Conservation (phyloP, 768 basidiomycete species). For the Hericium erinaceus region DNA sequence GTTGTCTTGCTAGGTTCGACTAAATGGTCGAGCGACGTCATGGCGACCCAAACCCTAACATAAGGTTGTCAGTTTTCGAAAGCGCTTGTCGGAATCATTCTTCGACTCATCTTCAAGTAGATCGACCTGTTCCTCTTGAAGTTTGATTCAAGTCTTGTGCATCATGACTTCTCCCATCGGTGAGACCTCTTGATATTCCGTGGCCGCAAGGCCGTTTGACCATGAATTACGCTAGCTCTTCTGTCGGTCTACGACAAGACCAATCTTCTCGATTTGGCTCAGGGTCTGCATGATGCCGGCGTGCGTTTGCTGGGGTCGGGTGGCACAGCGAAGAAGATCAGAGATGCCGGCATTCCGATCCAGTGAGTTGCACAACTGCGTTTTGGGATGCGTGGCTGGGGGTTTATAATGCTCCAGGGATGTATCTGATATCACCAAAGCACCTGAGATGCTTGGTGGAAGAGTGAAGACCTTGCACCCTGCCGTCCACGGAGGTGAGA, state of each 20-base stretch:
- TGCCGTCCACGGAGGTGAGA: conserved; percentile 88
- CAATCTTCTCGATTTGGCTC: conserved; percentile 79
- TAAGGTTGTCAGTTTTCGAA: too few relatives aligned
- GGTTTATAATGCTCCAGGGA: conserved; percentile 50
- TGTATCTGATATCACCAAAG: conserved; percentile 94
- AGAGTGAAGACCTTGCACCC: conserved; percentile 98
- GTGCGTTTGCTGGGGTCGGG: conserved; percentile 90
- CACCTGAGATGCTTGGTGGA: conserved; percentile 98
- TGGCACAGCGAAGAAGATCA: conserved; percentile 95
- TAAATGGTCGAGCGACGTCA: too few relatives aligned
- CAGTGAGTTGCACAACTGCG: conserved; percentile 45
- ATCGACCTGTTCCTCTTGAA: not conserved
- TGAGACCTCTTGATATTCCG: conserved; percentile 7
- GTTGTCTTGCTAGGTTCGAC: too few relatives aligned
- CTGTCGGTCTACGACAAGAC: conserved; percentile 97
- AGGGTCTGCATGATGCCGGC: conserved; percentile 71
- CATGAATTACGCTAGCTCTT: conserved; percentile 43
- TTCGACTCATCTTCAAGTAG: not conserved
- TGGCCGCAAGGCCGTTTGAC: too few relatives aligned
- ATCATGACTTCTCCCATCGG: conserved; percentile 27
- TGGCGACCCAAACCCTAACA: too few relatives aligned
- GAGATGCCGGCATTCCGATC: conserved; percentile 85
- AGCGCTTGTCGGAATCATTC: too few relatives aligned
- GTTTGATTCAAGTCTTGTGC: not conserved
- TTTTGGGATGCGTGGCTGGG: not conserved